phyloP scores from a whole-genome alignment of 108 stramenopile genomes.

The Heterococcus sp. region DNA sequence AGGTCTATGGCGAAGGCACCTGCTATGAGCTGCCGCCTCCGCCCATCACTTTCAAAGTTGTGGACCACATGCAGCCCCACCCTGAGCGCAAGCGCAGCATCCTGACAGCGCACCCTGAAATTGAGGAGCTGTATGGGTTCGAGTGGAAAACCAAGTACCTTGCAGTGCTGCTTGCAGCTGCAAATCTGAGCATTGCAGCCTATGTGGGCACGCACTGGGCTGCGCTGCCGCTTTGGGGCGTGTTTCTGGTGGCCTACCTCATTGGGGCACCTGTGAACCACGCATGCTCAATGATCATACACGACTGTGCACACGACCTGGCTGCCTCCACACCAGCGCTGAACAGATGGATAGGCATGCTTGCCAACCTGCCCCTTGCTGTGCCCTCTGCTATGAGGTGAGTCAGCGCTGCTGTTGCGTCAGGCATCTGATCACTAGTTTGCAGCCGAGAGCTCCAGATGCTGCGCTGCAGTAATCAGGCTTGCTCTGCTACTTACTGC shows the following conservation, averaged over 20 bases:
- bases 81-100: background rate
- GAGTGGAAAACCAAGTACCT: background rate
- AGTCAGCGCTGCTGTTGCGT: too few relatives aligned
- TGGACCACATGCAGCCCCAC: background rate
- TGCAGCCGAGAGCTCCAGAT: too few relatives aligned
- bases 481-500: too few relatives aligned
- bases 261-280: conserved; percentile 78
- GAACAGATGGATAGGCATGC: conserved; percentile 73
- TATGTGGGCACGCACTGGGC: background rate
- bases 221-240: background rate
- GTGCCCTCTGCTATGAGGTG: conserved; percentile 66
- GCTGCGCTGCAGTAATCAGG: too few relatives aligned
- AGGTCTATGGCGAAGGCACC: too few relatives aligned
- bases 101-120: background rate
- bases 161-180: conserved; percentile 42
- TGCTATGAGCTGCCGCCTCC: too few relatives aligned
- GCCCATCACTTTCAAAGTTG: background rate
- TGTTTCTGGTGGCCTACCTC: conserved; percentile 57
- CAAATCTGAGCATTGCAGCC: background rate
- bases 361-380: conserved; percentile 81
- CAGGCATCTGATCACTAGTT: too few relatives aligned
- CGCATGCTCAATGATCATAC: conserved; percentile 76
- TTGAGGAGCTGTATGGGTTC: background rate
- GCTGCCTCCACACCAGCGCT: conserved; percentile 62
- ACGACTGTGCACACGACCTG: conserved; percentile 86